Evolutionary conservation across 257 asterid species (phyloP).

Genomic region (Nicotiana undulata): DNA sequence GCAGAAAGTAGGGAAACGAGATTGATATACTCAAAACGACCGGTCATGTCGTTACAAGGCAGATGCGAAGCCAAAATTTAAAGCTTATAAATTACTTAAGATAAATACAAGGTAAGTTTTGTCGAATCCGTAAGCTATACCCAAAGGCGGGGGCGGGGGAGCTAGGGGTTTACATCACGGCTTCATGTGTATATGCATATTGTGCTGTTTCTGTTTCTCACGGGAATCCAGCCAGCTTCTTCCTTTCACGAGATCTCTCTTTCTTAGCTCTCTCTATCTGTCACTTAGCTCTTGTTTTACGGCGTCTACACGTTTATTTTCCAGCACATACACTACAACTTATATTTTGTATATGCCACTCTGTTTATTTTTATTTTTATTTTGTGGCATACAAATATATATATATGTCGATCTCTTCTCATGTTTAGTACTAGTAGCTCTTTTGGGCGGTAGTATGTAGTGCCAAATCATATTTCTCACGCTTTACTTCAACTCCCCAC

Average conservation of each 20-base stretch:
- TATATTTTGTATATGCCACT: not conserved
- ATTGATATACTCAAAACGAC: too few relatives aligned
- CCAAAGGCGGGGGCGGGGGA: not conserved
- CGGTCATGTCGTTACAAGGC: too few relatives aligned
- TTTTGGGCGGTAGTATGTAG: constrained; percentile 18
- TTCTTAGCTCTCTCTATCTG: not conserved
- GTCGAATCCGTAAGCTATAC: too few relatives aligned
- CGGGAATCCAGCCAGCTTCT: constrained; percentile 22
- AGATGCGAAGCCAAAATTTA: too few relatives aligned
- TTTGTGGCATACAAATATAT: not conserved
- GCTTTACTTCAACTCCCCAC: not conserved
- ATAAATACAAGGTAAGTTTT: too few relatives aligned
- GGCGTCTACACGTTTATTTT: constrained; percentile 22
- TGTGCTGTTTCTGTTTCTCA: constrained; percentile 13
- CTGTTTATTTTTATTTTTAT: not conserved
- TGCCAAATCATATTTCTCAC: constrained; percentile 16
- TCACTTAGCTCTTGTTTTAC: constrained; percentile 6
- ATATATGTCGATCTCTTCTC: not conserved
- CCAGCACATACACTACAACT: not conserved
- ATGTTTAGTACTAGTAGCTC: not conserved
- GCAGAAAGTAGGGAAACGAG: too few relatives aligned
- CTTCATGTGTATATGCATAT: constrained; percentile 18
- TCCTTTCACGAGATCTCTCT: constrained; percentile 29
- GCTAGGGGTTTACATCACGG: not conserved
- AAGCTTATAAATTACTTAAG: too few relatives aligned